Evolutionary conservation across 768 basidiomycete species (phyloP).

Genomic region (Tulasnella sp.): DNA sequence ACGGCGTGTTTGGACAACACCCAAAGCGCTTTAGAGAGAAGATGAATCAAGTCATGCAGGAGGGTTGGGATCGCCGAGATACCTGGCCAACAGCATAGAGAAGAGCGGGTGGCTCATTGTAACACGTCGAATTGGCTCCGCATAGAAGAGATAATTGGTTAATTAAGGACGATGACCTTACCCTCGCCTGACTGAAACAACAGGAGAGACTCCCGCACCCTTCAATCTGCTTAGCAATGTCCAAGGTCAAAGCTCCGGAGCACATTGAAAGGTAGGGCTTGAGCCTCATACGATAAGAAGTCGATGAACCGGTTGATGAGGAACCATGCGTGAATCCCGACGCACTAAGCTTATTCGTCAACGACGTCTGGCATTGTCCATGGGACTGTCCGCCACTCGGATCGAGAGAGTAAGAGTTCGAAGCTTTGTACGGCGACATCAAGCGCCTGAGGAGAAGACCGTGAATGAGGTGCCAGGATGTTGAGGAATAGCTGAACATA

Average conservation of each 20-base stretch:
- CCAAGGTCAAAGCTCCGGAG: no score
- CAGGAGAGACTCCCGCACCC: no score
- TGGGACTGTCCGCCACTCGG: conserved; percentile 75
- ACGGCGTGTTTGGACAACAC: conserved; percentile 61
- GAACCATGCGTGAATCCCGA: background rate
- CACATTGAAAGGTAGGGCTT: conserved; percentile 89
- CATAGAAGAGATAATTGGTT: conserved; percentile 21
- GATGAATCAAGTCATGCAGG: conserved; percentile 59
- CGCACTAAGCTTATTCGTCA: conserved; percentile 55
- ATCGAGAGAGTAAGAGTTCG: conserved; percentile 79
- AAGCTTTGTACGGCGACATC: conserved; percentile 93
- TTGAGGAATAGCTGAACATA: conserved; percentile 65
- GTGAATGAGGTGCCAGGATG: conserved; percentile 64
- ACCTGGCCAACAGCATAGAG: background rate
- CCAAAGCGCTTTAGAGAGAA: conserved; percentile 57
- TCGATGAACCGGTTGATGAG: conserved; percentile 48
- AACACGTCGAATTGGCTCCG: background rate
- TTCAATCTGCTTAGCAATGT: no score
- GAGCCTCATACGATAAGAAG: conserved; percentile 81
- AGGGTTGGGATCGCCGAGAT: conserved; percentile 47
- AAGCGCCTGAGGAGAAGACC: conserved; percentile 58
- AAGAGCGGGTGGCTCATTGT: background rate
- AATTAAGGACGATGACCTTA: no score
- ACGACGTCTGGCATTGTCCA: conserved; percentile 76
- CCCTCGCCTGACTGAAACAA: no score